Evolutionary conservation across 2,329 filamentous ascomycete species (phyloP), one percentile per base, ranked within the genome.

Genomic region (Cercospora berteroae): DNA sequence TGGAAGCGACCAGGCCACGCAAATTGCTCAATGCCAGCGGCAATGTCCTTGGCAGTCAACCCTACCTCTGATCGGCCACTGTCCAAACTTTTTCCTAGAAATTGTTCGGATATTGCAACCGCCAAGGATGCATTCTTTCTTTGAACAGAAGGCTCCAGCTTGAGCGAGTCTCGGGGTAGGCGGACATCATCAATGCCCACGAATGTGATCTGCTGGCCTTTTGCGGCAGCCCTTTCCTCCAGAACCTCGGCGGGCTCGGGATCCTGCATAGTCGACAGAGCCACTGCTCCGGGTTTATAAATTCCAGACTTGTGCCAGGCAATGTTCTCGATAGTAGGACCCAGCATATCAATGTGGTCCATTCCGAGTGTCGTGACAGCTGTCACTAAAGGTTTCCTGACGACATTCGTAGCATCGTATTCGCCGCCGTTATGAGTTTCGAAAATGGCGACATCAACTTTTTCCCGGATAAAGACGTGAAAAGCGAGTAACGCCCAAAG

Each of bases 361-460:
- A 96, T 89, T 2, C 91, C 93, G 36, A 97, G 79, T 73, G 89
- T 91, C n/a, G 92, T 89, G 52, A 97, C 88, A 0, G 89, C 90
- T 0, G 88, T 86, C 1, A 89, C 89, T 2, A 86, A 88, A 0
- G 93, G 90, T 8, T 86, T 83, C 10, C 84, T 82, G 4, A 98
- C 79, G 20, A 97, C 86, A 75, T 97, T 98, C 7, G 94, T 98
- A 33, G 91, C 90, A 76, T 97, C 94, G 74, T 93, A 93, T 80
- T 96, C 92, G 58, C 94, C 94, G 18, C 94, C 94, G 69, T 97
- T 94, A 0, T 94, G 94, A 73, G 92, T 95, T 80, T 98, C 94
- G 36, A 97, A 84, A 16, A 98, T 88, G 0, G 92, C 93, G 18
- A 87, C 87, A 71, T 89, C 84, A 0, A 97, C 89, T 0, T 89